Evolutionary conservation across 2,329 filamentous ascomycete genomes (phyloP).

Genomic region (Aspergillus versicolor): DNA sequence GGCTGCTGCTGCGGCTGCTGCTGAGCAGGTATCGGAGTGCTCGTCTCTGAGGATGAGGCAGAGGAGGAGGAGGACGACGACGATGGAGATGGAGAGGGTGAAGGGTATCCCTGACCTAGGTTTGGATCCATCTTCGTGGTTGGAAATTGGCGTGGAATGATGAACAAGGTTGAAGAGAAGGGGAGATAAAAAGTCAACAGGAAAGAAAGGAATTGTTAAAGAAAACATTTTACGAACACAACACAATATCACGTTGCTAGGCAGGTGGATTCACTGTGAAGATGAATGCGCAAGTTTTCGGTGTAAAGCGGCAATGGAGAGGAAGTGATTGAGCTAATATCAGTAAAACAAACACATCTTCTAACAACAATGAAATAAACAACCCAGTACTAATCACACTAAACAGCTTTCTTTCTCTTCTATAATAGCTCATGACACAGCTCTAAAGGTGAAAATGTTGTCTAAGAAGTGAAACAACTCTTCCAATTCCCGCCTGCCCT

Average conservation of each 20-base stretch:
- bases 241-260: not conserved
- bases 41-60: not conserved
- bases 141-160: not conserved
- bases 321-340: not conserved
- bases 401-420: not conserved
- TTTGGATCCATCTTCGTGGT: not conserved
- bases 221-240: not conserved
- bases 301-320: not conserved
- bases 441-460: not conserved
- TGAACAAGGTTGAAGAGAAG: not conserved
- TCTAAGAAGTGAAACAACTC: conserved; percentile 51
- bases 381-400: not conserved
- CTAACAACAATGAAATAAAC: not conserved
- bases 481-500: conserved; percentile 71
- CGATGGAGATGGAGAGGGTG: not conserved
- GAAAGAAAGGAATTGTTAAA: not conserved
- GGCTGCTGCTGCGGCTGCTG: not conserved
- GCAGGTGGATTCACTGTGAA: not conserved
- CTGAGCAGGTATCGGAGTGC: not conserved
- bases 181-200: not conserved
- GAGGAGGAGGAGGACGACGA: not conserved
- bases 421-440: not conserved
- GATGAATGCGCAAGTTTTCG: not conserved
- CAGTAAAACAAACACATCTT: not conserved
- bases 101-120: not conserved